These are phyloP conservation scores for Anthracocystis walkeri DNA, from an alignment of 1,284 basidiomycete genomes.

Conservation along the genomic window DNA sequence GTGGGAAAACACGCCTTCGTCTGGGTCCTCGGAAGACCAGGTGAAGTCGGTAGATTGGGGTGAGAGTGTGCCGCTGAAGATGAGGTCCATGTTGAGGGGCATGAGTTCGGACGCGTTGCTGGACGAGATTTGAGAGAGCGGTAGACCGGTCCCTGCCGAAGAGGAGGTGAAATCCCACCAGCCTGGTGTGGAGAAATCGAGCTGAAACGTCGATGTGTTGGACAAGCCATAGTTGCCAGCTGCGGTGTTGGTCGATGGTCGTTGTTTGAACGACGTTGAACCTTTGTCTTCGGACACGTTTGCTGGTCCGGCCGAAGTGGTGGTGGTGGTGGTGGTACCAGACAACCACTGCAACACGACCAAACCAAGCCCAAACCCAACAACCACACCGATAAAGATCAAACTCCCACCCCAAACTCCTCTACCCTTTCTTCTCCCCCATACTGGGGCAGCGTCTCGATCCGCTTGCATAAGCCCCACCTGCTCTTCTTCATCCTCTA, in stretches of 20 bases:
- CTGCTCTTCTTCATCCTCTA: conserved; percentile 57
- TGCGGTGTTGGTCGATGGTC: conserved; percentile 36
- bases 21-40: conserved; percentile 56
- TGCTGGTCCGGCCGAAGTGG: too few species aligned
- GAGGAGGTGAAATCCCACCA: conserved; percentile 39
- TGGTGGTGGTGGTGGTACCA: neutral
- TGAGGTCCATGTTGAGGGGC: conserved; percentile 52
- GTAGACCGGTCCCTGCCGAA: conserved; percentile 22
- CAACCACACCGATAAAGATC: conserved; percentile 38
- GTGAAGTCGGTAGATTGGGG: conserved; percentile 39
- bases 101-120: conserved; percentile 33
- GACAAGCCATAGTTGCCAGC: conserved; percentile 40
- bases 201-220: conserved; percentile 26
- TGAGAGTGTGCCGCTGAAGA: conserved; percentile 53
- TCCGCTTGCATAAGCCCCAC: conserved; percentile 57
- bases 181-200: conserved; percentile 48
- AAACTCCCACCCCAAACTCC: conserved; percentile 21
- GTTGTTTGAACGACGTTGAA: conserved; percentile 25
- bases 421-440: neutral
- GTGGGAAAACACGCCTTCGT: conserved; percentile 62
- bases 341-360: conserved; percentile 53
- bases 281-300: too few species aligned
- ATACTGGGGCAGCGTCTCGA: conserved; percentile 14
- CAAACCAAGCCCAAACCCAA: conserved; percentile 39
- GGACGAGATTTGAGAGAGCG: conserved; percentile 25